phyloP scores from a whole-genome alignment of 805 yeast species.

The Saccharomyces mikatae region DNA sequence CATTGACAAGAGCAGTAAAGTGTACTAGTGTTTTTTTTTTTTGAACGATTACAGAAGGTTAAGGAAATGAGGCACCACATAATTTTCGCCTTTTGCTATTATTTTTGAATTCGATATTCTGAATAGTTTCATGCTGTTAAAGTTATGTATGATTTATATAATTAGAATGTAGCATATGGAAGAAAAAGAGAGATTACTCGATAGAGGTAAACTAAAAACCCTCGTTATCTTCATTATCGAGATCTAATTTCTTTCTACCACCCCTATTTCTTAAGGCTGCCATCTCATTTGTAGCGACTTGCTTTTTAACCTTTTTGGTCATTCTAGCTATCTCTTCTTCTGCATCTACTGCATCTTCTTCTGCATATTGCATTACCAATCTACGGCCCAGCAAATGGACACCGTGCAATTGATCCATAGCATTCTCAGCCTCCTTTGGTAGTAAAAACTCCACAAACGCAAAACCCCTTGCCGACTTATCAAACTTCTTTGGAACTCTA shows the following conservation, averaged over 20 bases:
- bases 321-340: slow-evolving; percentile 86
- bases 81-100: not conserved
- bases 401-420: slow-evolving; percentile 88
- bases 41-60: not conserved
- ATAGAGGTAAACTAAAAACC: slow-evolving; percentile 8
- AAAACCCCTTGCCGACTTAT: slow-evolving; percentile 91
- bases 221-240: slow-evolving; percentile 37
- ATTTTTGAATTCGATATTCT: not conserved
- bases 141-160: not conserved
- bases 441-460: slow-evolving; percentile 91
- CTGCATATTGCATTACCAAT: slow-evolving; percentile 87
- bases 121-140: not conserved
- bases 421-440: slow-evolving; percentile 85
- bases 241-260: slow-evolving; percentile 60
- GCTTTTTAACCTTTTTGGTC: slow-evolving; percentile 78
- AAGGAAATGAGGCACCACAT: not conserved
- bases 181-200: not conserved
- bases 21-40: not conserved
- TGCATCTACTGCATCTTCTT: slow-evolving; percentile 69
- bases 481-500: slow-evolving; percentile 92
- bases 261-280: slow-evolving; percentile 65
- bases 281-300: slow-evolving; percentile 67
- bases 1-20: not conserved
- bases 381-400: slow-evolving; percentile 95
- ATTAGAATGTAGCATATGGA: not conserved